Evolutionary conservation across 108 stramenopile species (phyloP).

Genomic region (Aurantiochytrium sp.): DNA sequence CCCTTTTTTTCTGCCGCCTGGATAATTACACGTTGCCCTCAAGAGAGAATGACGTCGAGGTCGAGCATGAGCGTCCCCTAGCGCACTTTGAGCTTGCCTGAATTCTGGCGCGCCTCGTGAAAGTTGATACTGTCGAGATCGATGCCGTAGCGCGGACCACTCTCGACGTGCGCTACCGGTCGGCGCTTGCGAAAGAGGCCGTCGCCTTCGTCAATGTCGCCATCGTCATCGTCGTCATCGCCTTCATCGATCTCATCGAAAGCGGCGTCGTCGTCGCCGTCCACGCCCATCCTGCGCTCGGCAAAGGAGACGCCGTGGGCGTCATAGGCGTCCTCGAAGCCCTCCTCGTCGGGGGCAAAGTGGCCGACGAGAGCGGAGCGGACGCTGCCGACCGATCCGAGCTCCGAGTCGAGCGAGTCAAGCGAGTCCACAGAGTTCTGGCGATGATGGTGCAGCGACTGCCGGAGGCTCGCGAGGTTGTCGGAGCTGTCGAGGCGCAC

Average conservation of each 20-base stretch:
- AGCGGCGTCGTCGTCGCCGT: not conserved
- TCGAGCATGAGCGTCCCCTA: too few relatives aligned
- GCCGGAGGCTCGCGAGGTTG: not conserved
- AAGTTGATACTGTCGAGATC: not conserved
- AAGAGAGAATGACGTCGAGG: too few relatives aligned
- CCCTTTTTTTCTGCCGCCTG: too few relatives aligned
- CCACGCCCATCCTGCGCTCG: too few relatives aligned
- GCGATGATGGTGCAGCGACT: not conserved
- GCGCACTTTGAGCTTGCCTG: not conserved
- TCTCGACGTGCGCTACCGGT: not conserved
- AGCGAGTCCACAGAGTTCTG: not conserved
- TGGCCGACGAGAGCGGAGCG: too few relatives aligned
- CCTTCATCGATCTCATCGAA: not conserved
- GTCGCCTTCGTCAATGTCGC: not conserved
- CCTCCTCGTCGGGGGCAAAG: too few relatives aligned
- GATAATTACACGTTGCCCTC: too few relatives aligned
- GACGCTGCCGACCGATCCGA: not conserved
- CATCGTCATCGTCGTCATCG: not conserved
- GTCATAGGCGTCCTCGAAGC: too few relatives aligned
- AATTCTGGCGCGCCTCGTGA: not conserved
- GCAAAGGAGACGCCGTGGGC: too few relatives aligned
- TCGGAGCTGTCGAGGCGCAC: conserved; percentile 19
- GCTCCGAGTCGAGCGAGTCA: not conserved
- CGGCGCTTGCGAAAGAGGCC: not conserved
- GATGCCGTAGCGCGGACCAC: not conserved